Evolutionary conservation across 2,329 filamentous ascomycete genomes (phyloP), one percentile per base, ranked within the genome.

Genomic region (Ascochyta viciae-villosae): DNA sequence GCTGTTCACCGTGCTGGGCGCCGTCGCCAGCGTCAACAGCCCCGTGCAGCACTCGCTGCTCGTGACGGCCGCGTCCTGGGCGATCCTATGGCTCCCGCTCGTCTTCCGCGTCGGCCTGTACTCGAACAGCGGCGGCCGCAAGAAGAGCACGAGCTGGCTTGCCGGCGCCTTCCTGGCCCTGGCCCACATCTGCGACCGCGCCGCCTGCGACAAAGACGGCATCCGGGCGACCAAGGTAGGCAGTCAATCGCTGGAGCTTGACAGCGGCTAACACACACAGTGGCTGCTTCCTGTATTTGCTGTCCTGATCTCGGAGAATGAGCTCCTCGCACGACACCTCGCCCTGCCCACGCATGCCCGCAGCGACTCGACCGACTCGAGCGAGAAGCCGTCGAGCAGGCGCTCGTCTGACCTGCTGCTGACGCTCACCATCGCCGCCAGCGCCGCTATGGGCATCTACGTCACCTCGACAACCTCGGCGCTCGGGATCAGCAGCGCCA

Each of bases 201-300:
- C 73, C 19, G 75, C 77, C n/a, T 74, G 75, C 60, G 77, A 79
- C 57, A 75, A 74, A 47, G 69, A 75, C 56, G 76, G 75, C 37
- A 73, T 79, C n/a, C 77, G 77, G 74, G 76, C 76, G 70, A 76
- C 76, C 22, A 80, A 81, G 76, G 80, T 81, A 64, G 39, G 12
- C 22, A 39, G n/a, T 26, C 33, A 40, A 41, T 26, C 9, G n/a
- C 6, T 39, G 27, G 19, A 24, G 16, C 6, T 1, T 26, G 3
- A 5, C 4, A 3, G 3, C 24, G n/a, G 7, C 33, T 23, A 38
- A 37, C 39, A 24, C 64, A 50, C 51, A n/a, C 44, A 77, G 75
- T 69, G 70, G 29, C 54, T 77, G 2, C 63, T 77, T 13, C 74
- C 75, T 3, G 58, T 72, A 24, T 60, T 76, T 26, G 64, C 70